A percentile compares a stretch with the other conserved stretches of the same genome.
phyloP scores from a whole-genome alignment of 768 basidiomycete genomes.

The Pisolithus tinctorius region DNA sequence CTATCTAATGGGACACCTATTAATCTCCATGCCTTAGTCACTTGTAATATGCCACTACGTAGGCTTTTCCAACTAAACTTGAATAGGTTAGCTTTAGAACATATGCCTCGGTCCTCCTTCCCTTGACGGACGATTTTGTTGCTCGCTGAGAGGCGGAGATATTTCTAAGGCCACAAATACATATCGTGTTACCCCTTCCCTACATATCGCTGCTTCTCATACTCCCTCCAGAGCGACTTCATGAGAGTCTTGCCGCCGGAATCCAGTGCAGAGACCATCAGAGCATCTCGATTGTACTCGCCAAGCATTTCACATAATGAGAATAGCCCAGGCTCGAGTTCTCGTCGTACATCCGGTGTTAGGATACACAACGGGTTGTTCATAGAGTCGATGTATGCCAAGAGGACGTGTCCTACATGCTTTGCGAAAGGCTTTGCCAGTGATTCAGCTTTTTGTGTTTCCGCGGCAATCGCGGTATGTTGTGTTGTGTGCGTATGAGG shows the following conservation, averaged over 20 bases:
- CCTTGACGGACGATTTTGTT: no score
- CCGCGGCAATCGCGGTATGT: constrained; percentile 16
- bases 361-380: constrained; percentile 70
- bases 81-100: no score
- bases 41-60: no score
- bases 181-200: constrained; percentile 53
- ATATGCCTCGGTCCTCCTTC: no score
- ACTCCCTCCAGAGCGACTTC: constrained; percentile 80
- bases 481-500: constrained; percentile 36
- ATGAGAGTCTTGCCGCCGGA: constrained; percentile 62
- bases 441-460: constrained; percentile 62
- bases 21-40: no score
- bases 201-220: constrained; percentile 76
- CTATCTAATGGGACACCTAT: no score
- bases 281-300: constrained; percentile 71
- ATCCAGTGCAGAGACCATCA: constrained; percentile 73
- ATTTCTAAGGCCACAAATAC: no score
- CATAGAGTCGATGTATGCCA: constrained; percentile 71
- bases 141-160: no score
- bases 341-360: constrained; percentile 52
- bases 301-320: constrained; percentile 78
- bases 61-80: no score
- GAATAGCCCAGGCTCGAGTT: constrained; percentile 74
- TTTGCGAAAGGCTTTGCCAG: constrained; percentile 78
- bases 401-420: constrained; percentile 73